These are phyloP conservation scores for Lepiota brunneoincarnata DNA, from an alignment of 768 basidiomycete genomes.

Conservation along the genomic window DNA sequence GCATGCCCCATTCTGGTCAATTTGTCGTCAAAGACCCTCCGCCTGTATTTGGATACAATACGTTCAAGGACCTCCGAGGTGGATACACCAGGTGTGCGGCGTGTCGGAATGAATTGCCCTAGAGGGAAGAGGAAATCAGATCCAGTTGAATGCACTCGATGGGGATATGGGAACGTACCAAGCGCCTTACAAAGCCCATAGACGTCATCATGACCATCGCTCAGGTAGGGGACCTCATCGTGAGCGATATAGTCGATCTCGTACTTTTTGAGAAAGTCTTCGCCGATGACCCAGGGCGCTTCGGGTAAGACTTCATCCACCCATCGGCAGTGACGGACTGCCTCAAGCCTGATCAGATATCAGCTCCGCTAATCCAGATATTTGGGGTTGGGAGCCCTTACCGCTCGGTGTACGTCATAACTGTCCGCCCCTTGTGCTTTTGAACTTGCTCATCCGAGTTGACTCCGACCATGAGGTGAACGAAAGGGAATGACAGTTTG, in stretches of 20 bases:
- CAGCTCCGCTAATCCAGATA: constrained; percentile 3
- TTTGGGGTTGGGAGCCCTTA: constrained; percentile 27
- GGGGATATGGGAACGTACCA: constrained; percentile 44
- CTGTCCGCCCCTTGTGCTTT: constrained; percentile 74
- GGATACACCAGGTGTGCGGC: constrained; percentile 91
- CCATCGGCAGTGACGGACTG: constrained; percentile 96
- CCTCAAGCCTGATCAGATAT: constrained; percentile 61
- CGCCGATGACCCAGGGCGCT: constrained; percentile 87
- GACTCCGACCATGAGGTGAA: constrained; percentile 92
- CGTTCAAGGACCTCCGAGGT: constrained; percentile 92
- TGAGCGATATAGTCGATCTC: constrained; percentile 97
- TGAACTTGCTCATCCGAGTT: constrained; percentile 83
- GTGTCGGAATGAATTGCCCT: constrained; percentile 94
- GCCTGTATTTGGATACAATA: constrained; percentile 85
- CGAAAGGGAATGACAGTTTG: constrained; percentile 87
- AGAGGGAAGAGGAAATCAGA: not conserved
- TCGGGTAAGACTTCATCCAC: constrained; percentile 91
- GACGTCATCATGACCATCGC: constrained; percentile 80
- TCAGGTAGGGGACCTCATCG: constrained; percentile 86
- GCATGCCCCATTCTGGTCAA: constrained; percentile 82
- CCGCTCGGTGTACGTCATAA: constrained; percentile 90
- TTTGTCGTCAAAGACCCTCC: constrained; percentile 85
- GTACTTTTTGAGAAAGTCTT: constrained; percentile 79
- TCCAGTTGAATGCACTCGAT: not conserved
- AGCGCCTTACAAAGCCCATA: constrained; percentile 78